A percentile compares a stretch with the other conserved stretches of the same genome.
phyloP scores from a whole-genome alignment of 2,329 filamentous ascomycete species.

The Geosmithia flava region DNA sequence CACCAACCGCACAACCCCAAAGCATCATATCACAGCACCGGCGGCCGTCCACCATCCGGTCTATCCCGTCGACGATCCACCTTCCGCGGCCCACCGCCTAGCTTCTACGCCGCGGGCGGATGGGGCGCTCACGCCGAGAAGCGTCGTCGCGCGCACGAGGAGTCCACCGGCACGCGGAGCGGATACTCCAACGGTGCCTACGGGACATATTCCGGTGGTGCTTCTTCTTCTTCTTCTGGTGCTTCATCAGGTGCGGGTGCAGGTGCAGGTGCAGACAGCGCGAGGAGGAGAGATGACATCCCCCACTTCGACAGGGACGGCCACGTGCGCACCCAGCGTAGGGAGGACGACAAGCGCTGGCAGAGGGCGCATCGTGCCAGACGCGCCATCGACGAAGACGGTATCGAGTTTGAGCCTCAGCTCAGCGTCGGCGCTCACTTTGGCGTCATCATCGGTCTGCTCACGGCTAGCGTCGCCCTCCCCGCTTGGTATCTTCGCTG shows the following conservation, averaged over 20 bases:
- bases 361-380: constrained; percentile 10
- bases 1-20: constrained; percentile 11
- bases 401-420: constrained; percentile 26
- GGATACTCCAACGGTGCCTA: not conserved
- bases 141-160: constrained; percentile 38
- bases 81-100: constrained; percentile 79
- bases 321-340: constrained; percentile 63
- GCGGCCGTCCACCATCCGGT: constrained; percentile 68
- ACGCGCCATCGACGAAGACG: constrained; percentile 24
- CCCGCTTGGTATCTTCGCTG: constrained; percentile 28
- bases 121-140: constrained; percentile 58
- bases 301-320: constrained; percentile 67
- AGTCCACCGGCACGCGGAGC: constrained; percentile 19
- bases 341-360: constrained; percentile 38
- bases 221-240: constrained; percentile 2
- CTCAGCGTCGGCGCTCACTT: constrained; percentile 31
- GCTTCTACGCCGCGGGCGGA: constrained; percentile 73
- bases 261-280: too few species aligned
- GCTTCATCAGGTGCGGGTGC: constrained; percentile 21
- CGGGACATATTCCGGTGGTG: not conserved
- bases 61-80: constrained; percentile 62
- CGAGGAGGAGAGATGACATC: too few species aligned
- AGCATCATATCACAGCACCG: constrained; percentile 49
- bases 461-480: constrained; percentile 31
- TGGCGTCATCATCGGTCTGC: constrained; percentile 33